A percentile compares a stretch with the other conserved stretches of the same genome.
Conservation (phyloP, 2,329 filamentous ascomycete genomes). For the Claviceps africana region DNA sequence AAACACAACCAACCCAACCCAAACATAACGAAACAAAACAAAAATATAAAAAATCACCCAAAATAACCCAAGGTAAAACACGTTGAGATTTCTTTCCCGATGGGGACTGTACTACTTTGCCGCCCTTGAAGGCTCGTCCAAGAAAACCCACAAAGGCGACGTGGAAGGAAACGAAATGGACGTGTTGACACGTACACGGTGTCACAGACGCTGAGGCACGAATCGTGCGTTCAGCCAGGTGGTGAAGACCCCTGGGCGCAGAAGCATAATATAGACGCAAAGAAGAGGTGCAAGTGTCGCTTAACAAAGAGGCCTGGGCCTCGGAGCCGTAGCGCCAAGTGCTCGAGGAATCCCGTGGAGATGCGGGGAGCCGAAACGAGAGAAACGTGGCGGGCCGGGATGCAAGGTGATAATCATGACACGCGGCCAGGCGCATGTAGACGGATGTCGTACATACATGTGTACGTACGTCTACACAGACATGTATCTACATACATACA, state of each 20-base stretch:
- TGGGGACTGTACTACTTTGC: not conserved
- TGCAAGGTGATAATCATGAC: slow-evolving; percentile 1
- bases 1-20: no score
- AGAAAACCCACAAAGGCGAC: not conserved
- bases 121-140: not conserved
- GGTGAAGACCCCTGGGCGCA: not conserved
- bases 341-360: not conserved
- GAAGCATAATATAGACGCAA: not conserved
- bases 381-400: slow-evolving; percentile 15
- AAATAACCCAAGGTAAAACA: not conserved
- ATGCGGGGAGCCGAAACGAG: slow-evolving; percentile 7
- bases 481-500: not conserved
- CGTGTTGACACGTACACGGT: not conserved
- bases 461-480: not conserved
- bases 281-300: not conserved
- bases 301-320: not conserved
- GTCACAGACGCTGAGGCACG: not conserved
- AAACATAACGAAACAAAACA: no score
- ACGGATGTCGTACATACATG: not conserved
- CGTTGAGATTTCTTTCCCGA: not conserved
- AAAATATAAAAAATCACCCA: no score
- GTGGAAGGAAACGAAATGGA: not conserved
- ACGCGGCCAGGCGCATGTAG: not conserved
- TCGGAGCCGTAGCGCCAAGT: not conserved
- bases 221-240: not conserved